Evolutionary conservation across 441 rosid species (phyloP).

Genomic region (Macaranga tanarius): DNA sequence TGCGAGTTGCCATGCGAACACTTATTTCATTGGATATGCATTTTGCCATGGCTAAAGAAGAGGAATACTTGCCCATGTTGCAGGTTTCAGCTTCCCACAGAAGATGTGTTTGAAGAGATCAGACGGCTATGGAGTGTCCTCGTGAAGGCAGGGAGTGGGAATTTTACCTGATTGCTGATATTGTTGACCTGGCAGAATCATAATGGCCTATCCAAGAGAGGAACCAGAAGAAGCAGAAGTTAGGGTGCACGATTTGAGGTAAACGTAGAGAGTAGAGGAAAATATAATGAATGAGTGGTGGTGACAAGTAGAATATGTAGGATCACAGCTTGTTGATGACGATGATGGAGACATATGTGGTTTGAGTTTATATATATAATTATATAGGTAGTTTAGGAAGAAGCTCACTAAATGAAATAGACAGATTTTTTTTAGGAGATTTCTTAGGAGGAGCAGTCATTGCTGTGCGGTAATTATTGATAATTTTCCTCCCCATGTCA

Average conservation of each 20-base stretch:
- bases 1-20: conserved; percentile 91
- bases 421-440: no score
- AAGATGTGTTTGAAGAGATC: conserved; percentile 74
- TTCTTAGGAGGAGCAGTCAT: no score
- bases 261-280: no score
- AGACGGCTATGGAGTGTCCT: conserved; percentile 73
- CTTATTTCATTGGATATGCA: conserved; percentile 85
- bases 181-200: conserved; percentile 20
- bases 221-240: background rate
- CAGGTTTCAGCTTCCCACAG: conserved; percentile 80
- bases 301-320: conserved; percentile 1
- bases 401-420: background rate
- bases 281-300: no score
- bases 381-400: background rate
- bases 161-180: background rate
- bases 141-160: conserved; percentile 32
- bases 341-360: conserved; percentile 39
- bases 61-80: conserved; percentile 88
- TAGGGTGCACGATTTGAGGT: background rate
- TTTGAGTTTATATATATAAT: background rate
- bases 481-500: no score
- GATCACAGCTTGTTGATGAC: background rate
- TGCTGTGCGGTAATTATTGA: no score
- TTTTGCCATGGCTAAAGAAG: conserved; percentile 76
- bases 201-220: background rate